phyloP scores from a whole-genome alignment of 2,329 filamentous ascomycete species.

The Purpureocillium lavendulum region DNA sequence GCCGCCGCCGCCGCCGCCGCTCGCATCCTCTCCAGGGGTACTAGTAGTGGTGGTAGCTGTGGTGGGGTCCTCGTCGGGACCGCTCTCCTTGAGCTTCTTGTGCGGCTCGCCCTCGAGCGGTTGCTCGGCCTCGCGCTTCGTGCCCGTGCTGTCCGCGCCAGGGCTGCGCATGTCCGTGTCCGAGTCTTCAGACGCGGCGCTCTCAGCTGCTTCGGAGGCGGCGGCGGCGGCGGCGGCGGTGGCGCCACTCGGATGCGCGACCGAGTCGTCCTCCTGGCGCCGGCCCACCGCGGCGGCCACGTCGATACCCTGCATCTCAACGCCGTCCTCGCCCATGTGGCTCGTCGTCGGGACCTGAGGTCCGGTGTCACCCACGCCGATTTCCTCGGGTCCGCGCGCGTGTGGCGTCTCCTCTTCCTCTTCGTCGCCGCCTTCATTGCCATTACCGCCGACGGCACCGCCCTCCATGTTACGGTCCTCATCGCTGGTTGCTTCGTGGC shows the following conservation, averaged over 20 bases:
- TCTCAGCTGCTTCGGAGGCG: slow-evolving; percentile 18
- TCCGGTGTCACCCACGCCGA: slow-evolving; percentile 82
- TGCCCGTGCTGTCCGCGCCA: slow-evolving; percentile 24
- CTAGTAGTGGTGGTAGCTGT: too few relatives aligned
- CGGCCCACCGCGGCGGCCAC: slow-evolving; percentile 54
- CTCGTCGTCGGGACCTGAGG: slow-evolving; percentile 47
- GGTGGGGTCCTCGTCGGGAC: neutral
- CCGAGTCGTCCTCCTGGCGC: slow-evolving; percentile 26
- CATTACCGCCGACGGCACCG: slow-evolving; percentile 16
- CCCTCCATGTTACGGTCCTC: slow-evolving; percentile 16
- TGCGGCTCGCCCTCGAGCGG: slow-evolving; percentile 28
- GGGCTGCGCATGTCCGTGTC: slow-evolving; percentile 9
- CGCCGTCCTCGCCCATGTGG: slow-evolving; percentile 27
- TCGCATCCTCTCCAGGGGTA: too few relatives aligned
- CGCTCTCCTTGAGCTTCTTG: slow-evolving; percentile 43
- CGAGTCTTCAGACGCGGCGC: neutral
- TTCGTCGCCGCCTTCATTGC: slow-evolving; percentile 27
- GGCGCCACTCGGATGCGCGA: neutral
- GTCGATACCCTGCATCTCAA: slow-evolving; percentile 49
- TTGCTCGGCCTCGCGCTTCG: slow-evolving; percentile 49
- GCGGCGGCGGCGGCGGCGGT: slow-evolving; percentile 7
- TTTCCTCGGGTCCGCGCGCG: slow-evolving; percentile 73
- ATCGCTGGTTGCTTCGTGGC: slow-evolving; percentile 18
- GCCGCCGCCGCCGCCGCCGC: too few relatives aligned
- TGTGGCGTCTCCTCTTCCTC: slow-evolving; percentile 64